Evolutionary conservation across 345 rosid genomes (phyloP).

Genomic region (Eucalyptus cladocalyx): DNA sequence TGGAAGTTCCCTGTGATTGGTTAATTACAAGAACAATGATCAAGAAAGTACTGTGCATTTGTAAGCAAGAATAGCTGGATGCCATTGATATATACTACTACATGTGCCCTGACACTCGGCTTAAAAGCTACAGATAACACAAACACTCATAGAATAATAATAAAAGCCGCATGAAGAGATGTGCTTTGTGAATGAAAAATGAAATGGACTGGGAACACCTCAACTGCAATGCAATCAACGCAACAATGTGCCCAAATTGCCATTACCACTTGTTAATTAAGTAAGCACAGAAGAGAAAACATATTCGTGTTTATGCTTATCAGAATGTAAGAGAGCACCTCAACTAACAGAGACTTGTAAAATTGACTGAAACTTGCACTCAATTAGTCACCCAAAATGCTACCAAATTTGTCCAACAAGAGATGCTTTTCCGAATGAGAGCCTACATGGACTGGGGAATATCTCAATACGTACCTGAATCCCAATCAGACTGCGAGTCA

Average conservation of each 20-base stretch:
- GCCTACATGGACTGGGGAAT: background rate
- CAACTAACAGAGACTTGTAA: background rate
- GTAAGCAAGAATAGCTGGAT: background rate
- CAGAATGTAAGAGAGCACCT: background rate
- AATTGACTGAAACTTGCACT: background rate
- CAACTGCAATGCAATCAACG: background rate
- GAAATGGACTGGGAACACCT: background rate
- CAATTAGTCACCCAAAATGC: background rate
- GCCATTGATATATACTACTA: background rate
- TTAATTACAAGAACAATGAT: background rate
- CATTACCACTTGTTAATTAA: background rate
- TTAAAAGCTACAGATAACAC: background rate
- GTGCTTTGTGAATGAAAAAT: background rate
- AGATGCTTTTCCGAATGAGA: background rate
- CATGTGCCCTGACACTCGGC: background rate
- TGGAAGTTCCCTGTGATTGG: background rate
- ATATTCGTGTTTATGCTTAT: background rate
- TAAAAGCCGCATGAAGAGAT: background rate
- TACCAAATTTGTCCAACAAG: background rate
- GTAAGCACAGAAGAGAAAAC: background rate
- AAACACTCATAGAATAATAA: background rate
- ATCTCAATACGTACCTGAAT: slow-evolving; percentile 42
- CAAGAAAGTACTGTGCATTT: background rate
- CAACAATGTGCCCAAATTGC: background rate
- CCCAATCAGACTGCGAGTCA: slow-evolving; percentile 65